Conservation (phyloP, 768 basidiomycete species). For the Hydnomerulius pinastri region DNA sequence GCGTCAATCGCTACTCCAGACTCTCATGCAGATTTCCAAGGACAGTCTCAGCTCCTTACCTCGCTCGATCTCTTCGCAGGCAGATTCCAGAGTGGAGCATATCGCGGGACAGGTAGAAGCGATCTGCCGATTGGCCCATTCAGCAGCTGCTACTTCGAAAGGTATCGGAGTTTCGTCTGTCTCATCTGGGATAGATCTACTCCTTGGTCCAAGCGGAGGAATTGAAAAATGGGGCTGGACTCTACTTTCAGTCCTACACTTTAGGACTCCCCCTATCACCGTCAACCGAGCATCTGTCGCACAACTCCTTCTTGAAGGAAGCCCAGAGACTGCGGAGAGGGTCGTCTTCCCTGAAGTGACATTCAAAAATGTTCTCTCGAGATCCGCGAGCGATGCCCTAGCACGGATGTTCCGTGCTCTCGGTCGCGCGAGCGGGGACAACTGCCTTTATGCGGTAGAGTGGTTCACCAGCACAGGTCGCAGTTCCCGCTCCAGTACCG, state of each 20-base stretch:
- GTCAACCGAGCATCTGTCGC: slow-evolving; percentile 50
- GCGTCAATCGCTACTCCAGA: slow-evolving; percentile 50
- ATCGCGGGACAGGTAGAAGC: slow-evolving; percentile 68
- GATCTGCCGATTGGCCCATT: slow-evolving; percentile 52
- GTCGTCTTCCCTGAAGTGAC: slow-evolving; percentile 58
- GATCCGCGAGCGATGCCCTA: slow-evolving; percentile 53
- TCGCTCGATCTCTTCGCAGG: slow-evolving; percentile 63
- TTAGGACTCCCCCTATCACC: slow-evolving; percentile 55
- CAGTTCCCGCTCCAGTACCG: slow-evolving; percentile 43
- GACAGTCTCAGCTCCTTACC: slow-evolving; percentile 74
- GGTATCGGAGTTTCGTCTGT: slow-evolving; percentile 42
- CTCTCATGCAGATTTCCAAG: slow-evolving; percentile 60
- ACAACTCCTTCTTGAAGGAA: slow-evolving; percentile 58
- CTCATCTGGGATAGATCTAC: slow-evolving; percentile 52
- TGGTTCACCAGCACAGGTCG: slow-evolving; percentile 70
- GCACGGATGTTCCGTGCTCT: slow-evolving; percentile 73
- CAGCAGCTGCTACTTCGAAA: slow-evolving; percentile 15
- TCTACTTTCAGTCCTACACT: slow-evolving; percentile 78
- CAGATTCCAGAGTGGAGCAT: slow-evolving; percentile 76
- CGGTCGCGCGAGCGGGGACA: slow-evolving; percentile 68
- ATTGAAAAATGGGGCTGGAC: slow-evolving; percentile 94
- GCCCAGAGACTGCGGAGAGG: slow-evolving; percentile 37
- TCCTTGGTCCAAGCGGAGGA: slow-evolving; percentile 80
- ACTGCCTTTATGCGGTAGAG: slow-evolving; percentile 74
- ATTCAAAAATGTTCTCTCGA: slow-evolving; percentile 57